phyloP scores from a whole-genome alignment of 495 filamentous ascomycete species.

The Lasiosphaeriaceae sp. region DNA sequence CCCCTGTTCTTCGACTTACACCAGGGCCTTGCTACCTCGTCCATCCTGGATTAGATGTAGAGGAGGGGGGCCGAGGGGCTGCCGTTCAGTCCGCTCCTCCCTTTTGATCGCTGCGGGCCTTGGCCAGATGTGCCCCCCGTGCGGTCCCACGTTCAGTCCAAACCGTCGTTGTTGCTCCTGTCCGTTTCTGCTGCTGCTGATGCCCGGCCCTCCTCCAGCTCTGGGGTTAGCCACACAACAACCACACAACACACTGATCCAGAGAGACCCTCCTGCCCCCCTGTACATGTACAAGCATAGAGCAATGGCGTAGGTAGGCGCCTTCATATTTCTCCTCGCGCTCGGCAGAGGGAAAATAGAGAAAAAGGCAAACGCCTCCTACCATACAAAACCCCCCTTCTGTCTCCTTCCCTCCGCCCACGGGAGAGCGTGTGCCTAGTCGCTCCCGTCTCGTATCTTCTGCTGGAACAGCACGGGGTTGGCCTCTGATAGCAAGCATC shows the following conservation, averaged over 20 bases:
- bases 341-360: constrained; percentile 15
- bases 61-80: constrained; percentile 21
- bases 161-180: constrained; percentile 7
- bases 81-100: constrained; percentile 15
- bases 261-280: neutral
- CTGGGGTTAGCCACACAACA: neutral
- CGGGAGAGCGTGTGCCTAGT: neutral
- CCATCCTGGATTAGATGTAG: constrained; percentile 29
- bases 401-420: too few relatives aligned
- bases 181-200: constrained; percentile 2
- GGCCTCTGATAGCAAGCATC: neutral
- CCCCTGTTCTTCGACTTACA: constrained; percentile 26
- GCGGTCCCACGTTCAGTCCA: constrained; percentile 15
- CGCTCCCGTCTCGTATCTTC: neutral
- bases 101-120: constrained; percentile 16
- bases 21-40: constrained; percentile 22
- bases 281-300: constrained; percentile 1
- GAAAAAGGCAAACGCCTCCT: too few relatives aligned
- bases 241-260: constrained; percentile 2
- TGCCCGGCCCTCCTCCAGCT: constrained; percentile 17
- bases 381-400: too few relatives aligned
- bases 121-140: constrained; percentile 24
- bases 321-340: constrained; percentile 9
- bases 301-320: constrained; percentile 10
- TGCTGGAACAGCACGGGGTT: neutral